Evolutionary conservation across 176 grass and related monocot species (phyloP).

Genomic region (Cenchrus americanus): DNA sequence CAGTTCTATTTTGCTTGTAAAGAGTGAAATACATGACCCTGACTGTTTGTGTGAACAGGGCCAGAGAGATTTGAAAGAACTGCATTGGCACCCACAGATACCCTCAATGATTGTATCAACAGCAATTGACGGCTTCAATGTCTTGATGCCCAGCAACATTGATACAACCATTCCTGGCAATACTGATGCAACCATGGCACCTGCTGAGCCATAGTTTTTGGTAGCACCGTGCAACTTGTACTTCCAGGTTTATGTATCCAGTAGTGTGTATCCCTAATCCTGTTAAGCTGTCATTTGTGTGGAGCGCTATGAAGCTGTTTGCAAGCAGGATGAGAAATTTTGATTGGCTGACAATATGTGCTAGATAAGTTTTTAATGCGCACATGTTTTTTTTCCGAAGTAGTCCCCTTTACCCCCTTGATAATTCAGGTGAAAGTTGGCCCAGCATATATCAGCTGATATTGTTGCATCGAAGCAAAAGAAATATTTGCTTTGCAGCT

Average conservation of each 20-base stretch:
- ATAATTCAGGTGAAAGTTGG: not conserved
- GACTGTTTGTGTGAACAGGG: slow-evolving; percentile 53
- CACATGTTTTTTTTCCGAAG: not conserved
- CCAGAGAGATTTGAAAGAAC: slow-evolving; percentile 94
- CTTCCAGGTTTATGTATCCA: not conserved
- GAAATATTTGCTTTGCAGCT: not conserved
- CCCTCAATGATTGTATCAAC: slow-evolving; percentile 87
- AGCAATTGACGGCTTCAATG: slow-evolving; percentile 75
- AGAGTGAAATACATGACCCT: slow-evolving; percentile 27
- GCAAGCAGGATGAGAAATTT: not conserved
- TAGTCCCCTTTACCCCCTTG: not conserved
- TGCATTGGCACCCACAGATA: slow-evolving; percentile 92
- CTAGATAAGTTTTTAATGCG: slow-evolving; percentile 7
- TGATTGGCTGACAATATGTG: not conserved
- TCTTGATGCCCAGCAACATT: slow-evolving; percentile 86
- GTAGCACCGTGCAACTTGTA: not conserved
- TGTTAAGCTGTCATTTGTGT: not conserved
- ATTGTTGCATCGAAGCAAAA: not conserved
- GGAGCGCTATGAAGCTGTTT: not conserved
- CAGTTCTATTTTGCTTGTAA: not conserved
- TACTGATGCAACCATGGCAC: slow-evolving; percentile 64
- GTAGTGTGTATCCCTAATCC: not conserved
- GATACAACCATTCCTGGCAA: slow-evolving; percentile 75
- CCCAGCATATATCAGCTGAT: too few species aligned
- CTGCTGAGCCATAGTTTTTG: slow-evolving; percentile 35